Evolutionary conservation across 148 eudicot species (phyloP).

Genomic region (Heliamphora exappendiculata): DNA sequence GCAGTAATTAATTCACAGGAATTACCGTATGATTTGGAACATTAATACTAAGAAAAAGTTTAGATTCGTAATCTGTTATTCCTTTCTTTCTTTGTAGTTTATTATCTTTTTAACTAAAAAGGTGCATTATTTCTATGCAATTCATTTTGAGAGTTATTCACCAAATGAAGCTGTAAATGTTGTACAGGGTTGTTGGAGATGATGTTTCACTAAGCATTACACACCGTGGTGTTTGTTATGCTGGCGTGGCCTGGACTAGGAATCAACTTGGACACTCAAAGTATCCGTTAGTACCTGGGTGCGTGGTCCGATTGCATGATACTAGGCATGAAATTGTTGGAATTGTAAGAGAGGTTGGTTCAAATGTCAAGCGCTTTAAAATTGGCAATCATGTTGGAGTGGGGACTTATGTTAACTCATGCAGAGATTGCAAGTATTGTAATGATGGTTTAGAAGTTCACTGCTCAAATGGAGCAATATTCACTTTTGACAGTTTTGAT

Average conservation of each 20-base stretch:
- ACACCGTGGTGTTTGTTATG: constrained; percentile 89
- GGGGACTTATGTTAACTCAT: constrained; percentile 78
- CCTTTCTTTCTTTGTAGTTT: background rate
- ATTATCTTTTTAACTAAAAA: background rate
- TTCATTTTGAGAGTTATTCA: background rate
- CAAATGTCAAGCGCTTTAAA: constrained; percentile 52
- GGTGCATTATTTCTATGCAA: background rate
- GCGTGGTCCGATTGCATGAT: constrained; percentile 13
- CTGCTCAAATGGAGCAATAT: constrained; percentile 53
- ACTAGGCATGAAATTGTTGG: constrained; percentile 86
- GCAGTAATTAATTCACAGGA: background rate
- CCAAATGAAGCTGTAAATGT: background rate
- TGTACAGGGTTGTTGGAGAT: constrained; percentile 56
- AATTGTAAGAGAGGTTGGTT: constrained; percentile 63
- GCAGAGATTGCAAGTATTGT: constrained; percentile 74
- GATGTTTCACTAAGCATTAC: constrained; percentile 66
- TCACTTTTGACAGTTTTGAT: constrained; percentile 62
- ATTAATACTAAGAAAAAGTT: background rate
- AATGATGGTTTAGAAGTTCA: constrained; percentile 45
- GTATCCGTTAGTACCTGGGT: constrained; percentile 93
- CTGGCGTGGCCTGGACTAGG: constrained; percentile 77
- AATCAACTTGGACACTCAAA: constrained; percentile 41
- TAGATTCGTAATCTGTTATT: background rate
- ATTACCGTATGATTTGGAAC: background rate
- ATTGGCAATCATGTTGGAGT: constrained; percentile 81